A percentile compares a stretch with the other conserved stretches of the same genome.
phyloP scores from a whole-genome alignment of 2,329 filamentous ascomycete species.

The Aspergillus flavus region DNA sequence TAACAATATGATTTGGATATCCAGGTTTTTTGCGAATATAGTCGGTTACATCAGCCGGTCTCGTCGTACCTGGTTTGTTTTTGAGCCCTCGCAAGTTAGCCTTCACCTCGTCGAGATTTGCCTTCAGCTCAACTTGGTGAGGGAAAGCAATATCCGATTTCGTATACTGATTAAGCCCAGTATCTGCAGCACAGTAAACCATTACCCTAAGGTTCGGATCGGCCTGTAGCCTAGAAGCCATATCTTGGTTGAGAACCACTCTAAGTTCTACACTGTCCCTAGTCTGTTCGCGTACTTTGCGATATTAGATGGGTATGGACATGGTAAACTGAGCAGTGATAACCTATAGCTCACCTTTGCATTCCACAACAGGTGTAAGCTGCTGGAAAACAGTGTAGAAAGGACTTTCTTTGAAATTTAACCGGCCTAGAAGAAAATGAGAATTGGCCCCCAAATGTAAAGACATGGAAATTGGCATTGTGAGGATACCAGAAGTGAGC shows the following conservation, averaged over 20 bases:
- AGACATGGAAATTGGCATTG: constrained; percentile 7
- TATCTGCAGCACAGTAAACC: constrained; percentile 77
- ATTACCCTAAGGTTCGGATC: constrained; percentile 72
- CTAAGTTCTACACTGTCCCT: constrained; percentile 61
- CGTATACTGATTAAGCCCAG: constrained; percentile 58
- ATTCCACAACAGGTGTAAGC: constrained; percentile 66
- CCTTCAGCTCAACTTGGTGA: constrained; percentile 86
- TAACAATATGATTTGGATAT: constrained; percentile 76
- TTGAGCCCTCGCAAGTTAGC: constrained; percentile 94
- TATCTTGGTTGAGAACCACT: constrained; percentile 58
- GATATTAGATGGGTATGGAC: constrained; percentile 20
- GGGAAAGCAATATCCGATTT: constrained; percentile 80
- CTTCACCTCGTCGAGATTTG: constrained; percentile 85
- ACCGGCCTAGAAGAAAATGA: constrained; percentile 46
- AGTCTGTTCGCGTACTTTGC: constrained; percentile 60
- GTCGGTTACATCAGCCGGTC: constrained; percentile 86
- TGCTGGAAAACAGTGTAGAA: constrained; percentile 75
- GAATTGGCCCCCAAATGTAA: constrained; percentile 8
- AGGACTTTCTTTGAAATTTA: constrained; percentile 74
- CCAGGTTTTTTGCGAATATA: constrained; percentile 67
- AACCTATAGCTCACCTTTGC: constrained; percentile 63
- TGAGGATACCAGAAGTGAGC: constrained; percentile 29
- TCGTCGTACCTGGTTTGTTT: constrained; percentile 92
- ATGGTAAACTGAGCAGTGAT: not conserved
- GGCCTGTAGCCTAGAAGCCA: constrained; percentile 58